These are phyloP conservation scores for Fusarium tupiense DNA, from an alignment of 2,329 filamentous ascomycete species.

Conservation along the genomic window DNA sequence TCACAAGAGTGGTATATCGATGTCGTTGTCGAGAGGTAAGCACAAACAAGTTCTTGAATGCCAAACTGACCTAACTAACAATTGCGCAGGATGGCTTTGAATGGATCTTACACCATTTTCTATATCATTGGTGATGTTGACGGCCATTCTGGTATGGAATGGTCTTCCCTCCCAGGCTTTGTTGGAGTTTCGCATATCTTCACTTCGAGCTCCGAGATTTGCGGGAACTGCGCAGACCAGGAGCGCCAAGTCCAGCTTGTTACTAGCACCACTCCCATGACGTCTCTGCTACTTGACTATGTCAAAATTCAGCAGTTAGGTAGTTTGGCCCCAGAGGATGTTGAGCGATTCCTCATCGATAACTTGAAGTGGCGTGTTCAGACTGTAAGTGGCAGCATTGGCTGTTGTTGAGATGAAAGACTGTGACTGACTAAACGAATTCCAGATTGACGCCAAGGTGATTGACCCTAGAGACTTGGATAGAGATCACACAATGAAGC, in stretches of 20 bases:
- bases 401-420: neutral
- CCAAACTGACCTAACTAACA: fast-evolving
- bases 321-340: neutral
- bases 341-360: neutral
- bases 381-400: neutral
- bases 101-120: neutral
- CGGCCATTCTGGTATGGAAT: neutral
- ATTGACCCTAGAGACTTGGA: neutral
- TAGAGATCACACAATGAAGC: neutral
- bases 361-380: neutral
- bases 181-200: neutral
- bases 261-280: neutral
- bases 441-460: neutral
- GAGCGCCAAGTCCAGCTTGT: neutral
- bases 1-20: neutral
- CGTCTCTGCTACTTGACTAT: neutral
- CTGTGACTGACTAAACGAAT: neutral
- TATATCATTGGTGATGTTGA: neutral
- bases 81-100: neutral
- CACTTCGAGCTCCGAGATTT: neutral
- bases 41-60: neutral
- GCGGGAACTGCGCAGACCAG: neutral
- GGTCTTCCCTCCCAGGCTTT: neutral
- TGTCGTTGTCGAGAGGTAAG: neutral
- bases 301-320: neutral